Conservation (phyloP, 2,329 filamentous ascomycete species). For the Pleomassaria siparia region DNA sequence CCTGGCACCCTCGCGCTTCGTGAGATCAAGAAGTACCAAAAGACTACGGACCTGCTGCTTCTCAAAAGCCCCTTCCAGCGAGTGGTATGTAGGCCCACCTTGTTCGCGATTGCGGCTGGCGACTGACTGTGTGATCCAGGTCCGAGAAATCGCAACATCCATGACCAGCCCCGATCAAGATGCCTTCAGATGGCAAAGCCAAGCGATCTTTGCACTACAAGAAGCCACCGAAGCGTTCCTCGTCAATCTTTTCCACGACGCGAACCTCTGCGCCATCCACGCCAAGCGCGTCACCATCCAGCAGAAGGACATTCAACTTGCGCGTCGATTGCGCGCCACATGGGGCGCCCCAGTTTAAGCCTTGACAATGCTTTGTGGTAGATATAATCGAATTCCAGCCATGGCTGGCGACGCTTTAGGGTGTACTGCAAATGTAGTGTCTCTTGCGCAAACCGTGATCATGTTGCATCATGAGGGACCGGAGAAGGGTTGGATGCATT, state of each 20-base stretch:
- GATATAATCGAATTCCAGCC: neutral
- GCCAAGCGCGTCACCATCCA: conserved; percentile 99
- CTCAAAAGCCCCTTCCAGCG: conserved; percentile 98
- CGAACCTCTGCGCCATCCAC: conserved; percentile 97
- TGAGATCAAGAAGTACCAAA: conserved; percentile 98
- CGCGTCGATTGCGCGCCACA: conserved; percentile 86
- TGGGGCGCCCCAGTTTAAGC: conserved; percentile 45
- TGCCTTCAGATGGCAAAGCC: conserved; percentile 95
- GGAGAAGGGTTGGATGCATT: neutral
- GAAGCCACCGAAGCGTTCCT: conserved; percentile 99
- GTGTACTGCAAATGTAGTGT: neutral
- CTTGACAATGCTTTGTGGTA: neutral
- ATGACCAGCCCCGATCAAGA: conserved; percentile 58
- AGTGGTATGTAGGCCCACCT: conserved; percentile 58
- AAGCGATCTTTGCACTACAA: conserved; percentile 94
- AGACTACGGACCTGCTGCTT: conserved; percentile 93
- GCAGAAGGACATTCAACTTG: conserved; percentile 95
- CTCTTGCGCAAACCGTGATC: neutral
- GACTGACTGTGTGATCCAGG: conserved; percentile 44
- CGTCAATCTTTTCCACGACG: conserved; percentile 97
- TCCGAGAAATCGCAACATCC: conserved; percentile 80
- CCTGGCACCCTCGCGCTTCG: conserved; percentile 87
- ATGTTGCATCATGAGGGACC: neutral
- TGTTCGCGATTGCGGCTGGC: conserved; percentile 55
- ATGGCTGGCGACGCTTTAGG: neutral